Evolutionary conservation across 2,329 filamentous ascomycete genomes (phyloP).

Genomic region (Aspergillus novoparasiticus): DNA sequence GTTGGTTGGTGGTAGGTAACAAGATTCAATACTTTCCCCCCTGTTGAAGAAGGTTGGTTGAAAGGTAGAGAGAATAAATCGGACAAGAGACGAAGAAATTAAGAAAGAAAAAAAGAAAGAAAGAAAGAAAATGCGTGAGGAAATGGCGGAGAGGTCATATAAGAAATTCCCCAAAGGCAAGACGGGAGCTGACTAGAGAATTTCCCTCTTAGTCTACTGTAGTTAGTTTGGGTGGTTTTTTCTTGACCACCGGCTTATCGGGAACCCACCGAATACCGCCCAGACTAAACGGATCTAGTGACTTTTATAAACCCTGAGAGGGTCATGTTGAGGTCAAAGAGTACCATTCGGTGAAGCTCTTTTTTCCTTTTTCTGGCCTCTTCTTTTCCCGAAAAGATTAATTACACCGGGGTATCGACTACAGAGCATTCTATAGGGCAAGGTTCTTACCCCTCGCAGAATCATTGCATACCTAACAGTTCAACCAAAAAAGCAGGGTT

Average conservation of each 20-base stretch:
- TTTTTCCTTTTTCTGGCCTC: neutral
- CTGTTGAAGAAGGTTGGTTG: neutral
- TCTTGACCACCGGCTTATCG: neutral
- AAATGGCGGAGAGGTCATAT: slow-evolving; percentile 13
- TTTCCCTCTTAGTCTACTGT: neutral
- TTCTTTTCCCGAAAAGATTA: neutral
- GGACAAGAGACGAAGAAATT: neutral
- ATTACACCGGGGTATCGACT: neutral
- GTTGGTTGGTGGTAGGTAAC: neutral
- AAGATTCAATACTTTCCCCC: neutral
- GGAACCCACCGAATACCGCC: slow-evolving; percentile 1
- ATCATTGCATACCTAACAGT: neutral
- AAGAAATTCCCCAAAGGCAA: slow-evolving; percentile 1
- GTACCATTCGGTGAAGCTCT: neutral
- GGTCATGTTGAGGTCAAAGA: neutral
- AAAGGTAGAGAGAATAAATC: neutral
- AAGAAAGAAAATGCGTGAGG: slow-evolving; percentile 9
- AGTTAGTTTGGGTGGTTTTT: neutral
- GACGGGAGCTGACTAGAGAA: slow-evolving; percentile 6
- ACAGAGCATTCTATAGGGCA: neutral
- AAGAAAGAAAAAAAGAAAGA: slow-evolving; percentile 8
- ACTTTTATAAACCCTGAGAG: neutral
- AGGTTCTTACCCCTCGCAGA: neutral
- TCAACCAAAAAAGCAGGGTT: neutral
- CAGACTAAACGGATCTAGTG: slow-evolving; percentile 1